Base-by-base conservation (phyloP, 2,329 filamentous ascomycete species). In the Seiridium unicorne region DNA sequence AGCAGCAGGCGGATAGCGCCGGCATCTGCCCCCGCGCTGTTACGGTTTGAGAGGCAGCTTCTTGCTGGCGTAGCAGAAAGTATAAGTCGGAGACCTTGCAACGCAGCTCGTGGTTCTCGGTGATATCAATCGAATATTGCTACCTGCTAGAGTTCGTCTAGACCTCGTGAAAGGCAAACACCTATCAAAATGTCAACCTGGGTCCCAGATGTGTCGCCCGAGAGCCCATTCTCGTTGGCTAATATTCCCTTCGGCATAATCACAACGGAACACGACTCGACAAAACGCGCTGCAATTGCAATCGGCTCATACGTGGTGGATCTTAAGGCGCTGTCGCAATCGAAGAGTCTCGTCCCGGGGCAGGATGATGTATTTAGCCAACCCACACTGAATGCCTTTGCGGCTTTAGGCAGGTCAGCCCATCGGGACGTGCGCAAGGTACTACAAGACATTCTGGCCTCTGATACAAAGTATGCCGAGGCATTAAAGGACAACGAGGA, bases 211-310 rank as follows among this genome's bases (percentile, higher is more conserved):
- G 65, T 78, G 18, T 64, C 72, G n/a, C 68, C 73, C n/a, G 67
- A 71, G 3, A 73, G 68, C 48, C 74, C 73, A 67, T 93, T 93
- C 76, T 92, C 90, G 7, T 77, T 94, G 56, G 86, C 88, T 69
- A 95, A 95, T 71, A 89, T 95, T 58, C 91, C 91, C 1, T 94
- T 94, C 69, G 91, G 91, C 68, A 87, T 95, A 77, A 91, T 95
- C 70, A 89, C 87, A 36, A 89, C 89, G 1, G 64, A 80, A 3
- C 73, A 79, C 5, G 80, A 84, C 61, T 68, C 79, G 9, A 79
- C 79, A 34, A 89, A 81, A 1, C 87, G 87, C 35, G 82, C 87
- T 8, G 91, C 89, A 11, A 77, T 91, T 61, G 90, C 90, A 8
- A 89, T 95, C 66, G 91, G 91, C 54, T 82, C 88, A 38, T 78